Evolutionary conservation across 768 basidiomycete species (phyloP).

Genomic region (Agaricus subrufescens): DNA sequence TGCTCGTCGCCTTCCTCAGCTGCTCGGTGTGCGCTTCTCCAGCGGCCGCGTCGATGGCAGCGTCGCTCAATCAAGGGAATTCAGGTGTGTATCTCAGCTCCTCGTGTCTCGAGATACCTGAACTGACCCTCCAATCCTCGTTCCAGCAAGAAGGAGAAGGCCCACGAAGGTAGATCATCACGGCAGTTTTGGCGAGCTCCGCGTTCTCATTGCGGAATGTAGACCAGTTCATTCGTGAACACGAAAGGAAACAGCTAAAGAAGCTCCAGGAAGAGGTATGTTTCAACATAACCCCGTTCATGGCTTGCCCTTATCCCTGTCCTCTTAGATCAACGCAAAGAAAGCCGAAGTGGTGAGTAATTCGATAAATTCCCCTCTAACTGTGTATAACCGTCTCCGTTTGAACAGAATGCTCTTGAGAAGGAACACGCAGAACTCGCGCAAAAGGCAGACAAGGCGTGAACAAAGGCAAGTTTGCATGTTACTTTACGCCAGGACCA

Average conservation of each 20-base stretch:
- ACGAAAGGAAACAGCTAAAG: slow-evolving; percentile 51
- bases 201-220: background rate
- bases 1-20: slow-evolving; percentile 37
- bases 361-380: background rate
- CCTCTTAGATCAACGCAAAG: slow-evolving; percentile 28
- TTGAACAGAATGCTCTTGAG: slow-evolving; percentile 21
- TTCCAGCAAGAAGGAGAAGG: slow-evolving; percentile 67
- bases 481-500: background rate
- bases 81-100: slow-evolving; percentile 40
- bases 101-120: slow-evolving; percentile 14
- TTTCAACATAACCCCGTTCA: background rate
- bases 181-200: background rate
- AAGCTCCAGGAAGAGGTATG: slow-evolving; percentile 57
- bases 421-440: slow-evolving; percentile 20
- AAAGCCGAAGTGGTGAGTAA: slow-evolving; percentile 28
- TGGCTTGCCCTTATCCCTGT: background rate
- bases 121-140: background rate
- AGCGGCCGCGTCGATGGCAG: slow-evolving; percentile 46
- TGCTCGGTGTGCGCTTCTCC: slow-evolving; percentile 31
- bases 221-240: slow-evolving; percentile 64
- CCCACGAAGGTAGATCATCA: slow-evolving; percentile 42
- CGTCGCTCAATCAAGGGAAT: slow-evolving; percentile 58
- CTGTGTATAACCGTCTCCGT: background rate
- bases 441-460: slow-evolving; percentile 12
- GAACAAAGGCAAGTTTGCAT: background rate